Percentiles rank a stretch among this genome's conserved stretches.
Conservation (phyloP, 1,284 basidiomycete genomes). For the Trametes pubescens region DNA sequence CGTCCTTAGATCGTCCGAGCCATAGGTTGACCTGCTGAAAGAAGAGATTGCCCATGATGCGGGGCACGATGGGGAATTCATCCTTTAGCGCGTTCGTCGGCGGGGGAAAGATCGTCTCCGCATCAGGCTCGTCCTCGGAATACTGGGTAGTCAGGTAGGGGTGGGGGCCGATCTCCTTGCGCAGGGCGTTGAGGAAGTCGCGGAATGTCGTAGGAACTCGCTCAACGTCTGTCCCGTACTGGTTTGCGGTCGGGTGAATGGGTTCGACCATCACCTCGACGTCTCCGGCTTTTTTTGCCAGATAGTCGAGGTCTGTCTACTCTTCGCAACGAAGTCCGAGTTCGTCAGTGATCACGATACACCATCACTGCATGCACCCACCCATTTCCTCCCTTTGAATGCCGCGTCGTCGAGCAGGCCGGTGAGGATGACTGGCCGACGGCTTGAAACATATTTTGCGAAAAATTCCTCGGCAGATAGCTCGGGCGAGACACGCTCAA, state of each 20-base stretch:
- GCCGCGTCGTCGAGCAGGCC: conserved; percentile 40
- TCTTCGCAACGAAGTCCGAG: conserved; percentile 9
- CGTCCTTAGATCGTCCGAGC: conserved; percentile 42
- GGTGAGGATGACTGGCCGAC: conserved; percentile 39
- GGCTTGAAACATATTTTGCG: conserved; percentile 38
- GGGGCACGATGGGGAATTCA: conserved; percentile 42
- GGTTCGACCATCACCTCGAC: conserved; percentile 43
- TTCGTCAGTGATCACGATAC: neutral
- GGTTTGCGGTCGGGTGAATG: conserved; percentile 38
- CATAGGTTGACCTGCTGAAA: conserved; percentile 47
- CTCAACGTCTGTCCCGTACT: conserved; percentile 43
- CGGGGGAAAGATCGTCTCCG: conserved; percentile 42
- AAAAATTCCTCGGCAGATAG: conserved; percentile 37
- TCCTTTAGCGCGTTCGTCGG: conserved; percentile 41
- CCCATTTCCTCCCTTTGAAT: conserved; percentile 42
- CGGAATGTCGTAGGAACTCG: conserved; percentile 39
- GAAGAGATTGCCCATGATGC: conserved; percentile 44
- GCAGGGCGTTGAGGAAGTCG: conserved; percentile 38
- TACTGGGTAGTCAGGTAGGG: conserved; percentile 47
- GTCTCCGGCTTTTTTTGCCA: conserved; percentile 39
- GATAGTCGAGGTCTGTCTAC: conserved; percentile 39
- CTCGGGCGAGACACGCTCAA: conserved; percentile 29
- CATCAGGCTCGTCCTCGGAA: conserved; percentile 40
- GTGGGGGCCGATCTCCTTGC: conserved; percentile 34
- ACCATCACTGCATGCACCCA: conserved; percentile 8